Base-by-base conservation (phyloP, 2,329 filamentous ascomycete genomes). In the Aspergillus glaucus region DNA sequence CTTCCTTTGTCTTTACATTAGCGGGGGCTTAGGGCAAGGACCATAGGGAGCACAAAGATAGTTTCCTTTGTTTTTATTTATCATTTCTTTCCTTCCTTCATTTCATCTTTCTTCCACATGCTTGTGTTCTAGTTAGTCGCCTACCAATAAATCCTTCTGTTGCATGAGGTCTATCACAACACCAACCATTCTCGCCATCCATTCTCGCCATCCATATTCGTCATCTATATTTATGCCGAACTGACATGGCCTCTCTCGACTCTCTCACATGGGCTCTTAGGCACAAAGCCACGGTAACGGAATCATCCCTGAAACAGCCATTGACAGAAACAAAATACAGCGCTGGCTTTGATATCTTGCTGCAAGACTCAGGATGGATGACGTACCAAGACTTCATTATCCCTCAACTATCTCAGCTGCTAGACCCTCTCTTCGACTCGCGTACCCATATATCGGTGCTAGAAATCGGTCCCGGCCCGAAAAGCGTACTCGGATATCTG, bases 391-490 rank as follows among this genome's bases (percentile, higher is more conserved):
- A 75, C 44, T 82, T 81, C 60, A 73, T 81, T 28, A 63, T 56
- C 7, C 54, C 56, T 39, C 71, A 79, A 39, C 62, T 82, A 4
- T 64, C 65, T 44, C 56, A 62, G 32, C 51, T 78, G 0, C 55
- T 82, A 2, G 44, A 47, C 1, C 55, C 70, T 47, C 64, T 79
- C 30, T 61, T 76, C 54, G 57, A 65, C 32, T 74, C 73, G 5
- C 70, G 67, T 26, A 44, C 12, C 24, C 10, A 57, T 10, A 62
- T 84, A 51, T 82, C 80, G 3, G 72, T 76, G 14, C 68, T 85
- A 5, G 82, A 85, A 55, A 77, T 84, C 44, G 79, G 79, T 53
- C 79, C 82, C 0, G 81, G 81, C 7, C 74, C 78, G 0, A 69
- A 74, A 61, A 83, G 72, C 55, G 56, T 85, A 6, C 67, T 85